These are phyloP conservation scores for Aspergillus kassunensis DNA, from an alignment of 495 filamentous ascomycete species.

Conservation along the genomic window DNA sequence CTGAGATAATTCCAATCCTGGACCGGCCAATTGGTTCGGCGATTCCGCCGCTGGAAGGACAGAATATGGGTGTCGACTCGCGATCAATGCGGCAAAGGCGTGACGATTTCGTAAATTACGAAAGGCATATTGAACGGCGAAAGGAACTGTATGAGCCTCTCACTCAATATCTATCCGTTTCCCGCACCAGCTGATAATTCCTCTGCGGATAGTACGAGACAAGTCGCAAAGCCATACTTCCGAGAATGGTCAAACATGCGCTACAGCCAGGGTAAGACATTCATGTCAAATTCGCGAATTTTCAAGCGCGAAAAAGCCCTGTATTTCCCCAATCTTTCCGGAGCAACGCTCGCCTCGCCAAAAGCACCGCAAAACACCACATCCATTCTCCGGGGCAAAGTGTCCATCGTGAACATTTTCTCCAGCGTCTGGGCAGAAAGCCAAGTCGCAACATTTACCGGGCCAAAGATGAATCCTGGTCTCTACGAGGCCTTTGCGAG, in stretches of 20 bases:
- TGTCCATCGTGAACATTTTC: conserved; percentile 77
- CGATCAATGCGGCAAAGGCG: conserved; percentile 64
- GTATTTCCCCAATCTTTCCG: conserved; percentile 90
- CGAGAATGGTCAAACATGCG: conserved; percentile 84
- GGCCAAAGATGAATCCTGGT: conserved; percentile 58
- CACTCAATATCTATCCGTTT: conserved; percentile 2
- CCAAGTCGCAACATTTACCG: conserved; percentile 70
- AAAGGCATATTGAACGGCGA: conserved; percentile 71
- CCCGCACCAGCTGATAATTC: too few relatives aligned
- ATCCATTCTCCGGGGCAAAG: conserved; percentile 59
- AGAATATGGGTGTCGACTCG: conserved; percentile 74
- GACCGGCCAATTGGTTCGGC: conserved; percentile 76
- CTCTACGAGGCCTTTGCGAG: conserved; percentile 52
- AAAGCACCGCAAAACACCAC: conserved; percentile 63
- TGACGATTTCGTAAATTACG: conserved; percentile 79
- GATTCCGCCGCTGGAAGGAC: conserved; percentile 64
- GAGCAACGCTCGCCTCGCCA: conserved; percentile 61
- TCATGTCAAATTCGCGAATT: conserved; percentile 68
- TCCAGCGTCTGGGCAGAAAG: conserved; percentile 77
- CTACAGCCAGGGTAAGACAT: conserved; percentile 81
- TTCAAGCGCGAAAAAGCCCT: conserved; percentile 74
- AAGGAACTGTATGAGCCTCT: conserved; percentile 59
- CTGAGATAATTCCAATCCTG: conserved; percentile 63
- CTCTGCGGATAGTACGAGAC: conserved; percentile 43
- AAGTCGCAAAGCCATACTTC: conserved; percentile 81